phyloP scores from a whole-genome alignment of 345 rosid species.

The Camelina sativa region DNA sequence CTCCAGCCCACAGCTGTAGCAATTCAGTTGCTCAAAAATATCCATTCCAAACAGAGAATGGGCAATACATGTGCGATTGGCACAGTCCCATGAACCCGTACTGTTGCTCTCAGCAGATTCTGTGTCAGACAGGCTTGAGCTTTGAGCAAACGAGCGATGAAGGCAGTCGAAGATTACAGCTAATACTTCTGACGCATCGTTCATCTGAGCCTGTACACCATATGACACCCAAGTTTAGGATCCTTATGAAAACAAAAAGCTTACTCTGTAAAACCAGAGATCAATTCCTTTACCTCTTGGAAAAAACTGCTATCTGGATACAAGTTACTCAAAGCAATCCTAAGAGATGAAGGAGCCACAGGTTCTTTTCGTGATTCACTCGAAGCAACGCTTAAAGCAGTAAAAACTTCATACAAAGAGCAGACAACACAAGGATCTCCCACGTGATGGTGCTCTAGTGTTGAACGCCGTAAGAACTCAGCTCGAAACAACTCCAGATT shows the following conservation, averaged over 20 bases:
- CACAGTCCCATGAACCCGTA: slow-evolving; percentile 82
- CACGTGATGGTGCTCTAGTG: slow-evolving; percentile 75
- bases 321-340: slow-evolving; percentile 87
- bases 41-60: slow-evolving; percentile 96
- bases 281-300: slow-evolving; percentile 69
- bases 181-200: slow-evolving; percentile 98
- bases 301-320: slow-evolving; percentile 91
- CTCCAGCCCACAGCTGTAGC: slow-evolving; percentile 78
- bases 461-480: slow-evolving; percentile 81
- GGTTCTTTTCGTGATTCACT: slow-evolving; percentile 65
- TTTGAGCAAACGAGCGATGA: slow-evolving; percentile 76
- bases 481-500: slow-evolving; percentile 78
- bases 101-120: slow-evolving; percentile 66
- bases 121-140: slow-evolving; percentile 61
- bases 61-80: slow-evolving; percentile 67
- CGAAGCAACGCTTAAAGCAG: slow-evolving; percentile 66
- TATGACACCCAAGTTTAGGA: slow-evolving; percentile 21
- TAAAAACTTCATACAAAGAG: slow-evolving; percentile 73
- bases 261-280: not conserved
- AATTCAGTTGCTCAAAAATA: slow-evolving; percentile 78
- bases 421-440: slow-evolving; percentile 98
- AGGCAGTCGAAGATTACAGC: slow-evolving; percentile 88
- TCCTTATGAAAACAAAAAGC: not conserved
- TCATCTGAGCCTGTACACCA: slow-evolving; percentile 89
- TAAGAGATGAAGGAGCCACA: slow-evolving; percentile 84